Base-by-base conservation (phyloP, 345 rosid genomes). In the Populus simonii region DNA sequence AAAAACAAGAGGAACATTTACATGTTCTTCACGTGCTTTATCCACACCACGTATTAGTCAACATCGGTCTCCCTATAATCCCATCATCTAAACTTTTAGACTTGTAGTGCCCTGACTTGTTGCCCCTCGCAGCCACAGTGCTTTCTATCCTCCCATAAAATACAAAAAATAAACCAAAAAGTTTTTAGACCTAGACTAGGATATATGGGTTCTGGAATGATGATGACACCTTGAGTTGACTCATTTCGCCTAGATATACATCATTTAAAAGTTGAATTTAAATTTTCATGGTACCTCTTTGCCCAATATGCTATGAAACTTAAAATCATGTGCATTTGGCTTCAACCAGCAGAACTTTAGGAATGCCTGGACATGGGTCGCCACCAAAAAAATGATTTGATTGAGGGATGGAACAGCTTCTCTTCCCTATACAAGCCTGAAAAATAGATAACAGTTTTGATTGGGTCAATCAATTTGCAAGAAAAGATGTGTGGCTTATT, bases 381-480 rank as follows among this genome's bases (percentile, higher is more conserved):
- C 78, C 83, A 8, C 84, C 85, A 71, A 91, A 89, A 55, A 74
- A 76, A 61, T 74, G 25, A 75, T 72, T 83, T 79, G 85, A 85
- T 35, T 81, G 82, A 8, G 84, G 72, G 18, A 91, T 75, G 6
- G 85, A 79, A 61, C 94, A 91, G 78, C 35, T 81, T 39, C 74
- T 72, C 86, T 86, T 89, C 74, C 87, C 87, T 29, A 82, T 51
- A 59, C 94, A 91, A 65, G 89, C 94, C 94, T 91, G 83, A 47
- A 31, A 65, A 66, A 65, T 51, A 71, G 38, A 31, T 23, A 49
- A 70, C 13, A 41, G 4, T 63, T 11, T 70, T 15, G 3, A 6
- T 59, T 39, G 57, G 31, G 17, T 38, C 38, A 16, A 20, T 16
- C 31, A 55, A 68, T 76, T 23, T 23, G 36, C 27, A 16, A 67